A percentile compares a stretch with the other conserved stretches of the same genome.
Evolutionary conservation across 495 filamentous ascomycete genomes (phyloP).

Genomic region (Diplogelasinospora grovesii): DNA sequence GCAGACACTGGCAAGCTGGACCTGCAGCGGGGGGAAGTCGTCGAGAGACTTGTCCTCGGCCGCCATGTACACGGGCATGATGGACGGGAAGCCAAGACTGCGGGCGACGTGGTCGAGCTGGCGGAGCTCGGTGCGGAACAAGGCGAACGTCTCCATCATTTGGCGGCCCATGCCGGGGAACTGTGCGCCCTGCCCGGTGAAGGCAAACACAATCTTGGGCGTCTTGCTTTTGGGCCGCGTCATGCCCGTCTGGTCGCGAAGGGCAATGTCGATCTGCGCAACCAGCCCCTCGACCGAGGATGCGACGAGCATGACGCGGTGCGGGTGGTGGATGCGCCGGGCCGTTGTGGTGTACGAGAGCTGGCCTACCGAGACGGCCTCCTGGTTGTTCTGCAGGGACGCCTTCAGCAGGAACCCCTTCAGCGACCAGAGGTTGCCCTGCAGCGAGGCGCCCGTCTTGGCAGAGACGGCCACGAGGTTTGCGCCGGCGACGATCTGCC

Average conservation of each 20-base stretch:
- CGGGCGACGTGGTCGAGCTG: slow-evolving; percentile 53
- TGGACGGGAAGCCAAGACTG: slow-evolving; percentile 51
- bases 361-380: slow-evolving; percentile 29
- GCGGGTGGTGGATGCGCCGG: slow-evolving; percentile 60
- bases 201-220: slow-evolving; percentile 46
- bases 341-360: slow-evolving; percentile 71
- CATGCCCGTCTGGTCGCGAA: too few relatives aligned
- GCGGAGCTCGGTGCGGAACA: slow-evolving; percentile 52
- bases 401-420: slow-evolving; percentile 35
- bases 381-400: slow-evolving; percentile 37
- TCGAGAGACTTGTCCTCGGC: too few relatives aligned
- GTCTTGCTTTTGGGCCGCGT: too few relatives aligned
- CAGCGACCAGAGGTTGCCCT: slow-evolving; percentile 25
- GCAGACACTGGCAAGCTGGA: slow-evolving; percentile 61
- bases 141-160: slow-evolving; percentile 45
- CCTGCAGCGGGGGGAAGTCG: too few relatives aligned
- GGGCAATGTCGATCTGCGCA: too few relatives aligned
- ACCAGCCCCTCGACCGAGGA: too few relatives aligned
- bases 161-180: slow-evolving; percentile 23
- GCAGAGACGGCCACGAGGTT: slow-evolving; percentile 45
- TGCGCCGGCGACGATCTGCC: too few relatives aligned
- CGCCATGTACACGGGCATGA: slow-evolving; percentile 49
- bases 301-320: slow-evolving; percentile 35
- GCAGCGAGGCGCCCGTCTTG: slow-evolving; percentile 32
- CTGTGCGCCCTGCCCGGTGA: slow-evolving; percentile 49